Percentiles rank a stretch among this genome's conserved stretches.
Evolutionary conservation across 306 rosid species (phyloP).

Genomic region (Aeschynomene evenia): DNA sequence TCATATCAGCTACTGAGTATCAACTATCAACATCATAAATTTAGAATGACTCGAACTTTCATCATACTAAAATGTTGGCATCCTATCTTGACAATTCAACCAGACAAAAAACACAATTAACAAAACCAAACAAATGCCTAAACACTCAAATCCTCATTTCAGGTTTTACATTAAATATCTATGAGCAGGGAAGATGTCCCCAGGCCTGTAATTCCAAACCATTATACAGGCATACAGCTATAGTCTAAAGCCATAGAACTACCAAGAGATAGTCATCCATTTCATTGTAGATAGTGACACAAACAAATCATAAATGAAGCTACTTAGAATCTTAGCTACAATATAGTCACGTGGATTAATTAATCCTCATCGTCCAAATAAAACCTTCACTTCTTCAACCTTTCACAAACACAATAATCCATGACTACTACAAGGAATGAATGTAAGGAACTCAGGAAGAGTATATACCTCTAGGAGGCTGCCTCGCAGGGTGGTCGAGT

Average conservation of each 20-base stretch:
- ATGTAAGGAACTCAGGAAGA: neutral
- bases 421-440: neutral
- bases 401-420: neutral
- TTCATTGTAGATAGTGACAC: neutral
- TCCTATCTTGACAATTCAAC: neutral
- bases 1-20: neutral
- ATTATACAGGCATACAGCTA: neutral
- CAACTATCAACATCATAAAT: neutral
- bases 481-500: slow-evolving; percentile 39
- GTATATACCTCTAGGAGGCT: slow-evolving; percentile 73
- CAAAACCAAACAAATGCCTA: neutral
- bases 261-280: neutral
- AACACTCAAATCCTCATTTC: slow-evolving; percentile 1
- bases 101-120: neutral
- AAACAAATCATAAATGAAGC: neutral
- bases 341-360: neutral
- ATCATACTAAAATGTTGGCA: neutral
- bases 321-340: slow-evolving; percentile 15
- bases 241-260: slow-evolving; percentile 3
- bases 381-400: neutral
- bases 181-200: neutral
- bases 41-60: neutral
- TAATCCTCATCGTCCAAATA: neutral
- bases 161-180: neutral
- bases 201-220: neutral